Evolutionary conservation across 306 rosid genomes (phyloP), one percentile per base, ranked within the genome.

Genomic region (Carpinus fangiana): DNA sequence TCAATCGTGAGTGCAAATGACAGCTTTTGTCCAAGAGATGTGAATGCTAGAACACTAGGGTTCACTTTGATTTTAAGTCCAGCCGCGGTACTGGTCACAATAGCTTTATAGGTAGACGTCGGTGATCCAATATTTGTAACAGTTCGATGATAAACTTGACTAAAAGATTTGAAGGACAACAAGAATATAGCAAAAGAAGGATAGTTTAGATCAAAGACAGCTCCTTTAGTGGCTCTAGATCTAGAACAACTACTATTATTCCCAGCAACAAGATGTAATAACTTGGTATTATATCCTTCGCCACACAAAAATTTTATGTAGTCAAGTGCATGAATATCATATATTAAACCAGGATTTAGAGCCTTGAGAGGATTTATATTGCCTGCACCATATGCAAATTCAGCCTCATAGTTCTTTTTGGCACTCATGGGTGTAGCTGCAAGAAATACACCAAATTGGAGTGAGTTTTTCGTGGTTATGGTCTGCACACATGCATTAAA

Each of bases 351-450:
- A 0, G 91, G 90, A 57, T 70, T 20, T 20, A 53, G 52, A 36
- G 88, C 88, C 79, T 71, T 80, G 2, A 12, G 0, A 8, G 86
- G 91, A 47, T 87, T 69, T 55, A 90, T 73, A n/a, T 38, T 76
- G 26, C 91, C 91, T 31, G 86, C 82, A 21, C 93, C 91, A 0
- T 85, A 87, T 4, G 87, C 82, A 13, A 86, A 84, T 76, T 90
- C 88, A 2, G 81, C 91, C 0, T 71, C 79, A 0, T 60, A 78
- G 36, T 78, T 78, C n/a, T 26, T 45, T 47, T 45, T 10, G 0
- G 77, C 50, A 78, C 43, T 80, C 77, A 90, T 5, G 5, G 82
- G 80, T 50, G 8, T 46, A 17, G 91, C 89, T 89, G 78, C 66
- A 78, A 59, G 73, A 18, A 64, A 4, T 46, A 60, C 13, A 56